A percentile compares a stretch with the other conserved stretches of the same genome.
These are phyloP conservation scores for Paraphaeosphaeria sporulosa DNA, from an alignment of 2,329 filamentous ascomycete genomes.

Conservation along the genomic window DNA sequence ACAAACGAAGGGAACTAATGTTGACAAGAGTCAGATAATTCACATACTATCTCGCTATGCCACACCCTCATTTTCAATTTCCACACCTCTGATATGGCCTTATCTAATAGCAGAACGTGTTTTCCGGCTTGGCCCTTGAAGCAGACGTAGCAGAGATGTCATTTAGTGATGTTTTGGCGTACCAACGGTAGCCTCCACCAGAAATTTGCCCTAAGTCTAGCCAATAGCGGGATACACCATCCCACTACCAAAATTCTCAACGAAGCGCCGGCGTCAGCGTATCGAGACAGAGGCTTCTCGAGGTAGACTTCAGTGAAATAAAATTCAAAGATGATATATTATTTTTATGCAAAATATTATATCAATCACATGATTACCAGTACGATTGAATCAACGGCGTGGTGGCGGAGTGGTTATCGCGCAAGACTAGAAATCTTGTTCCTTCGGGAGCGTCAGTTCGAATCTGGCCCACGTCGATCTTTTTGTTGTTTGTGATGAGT, in stretches of 20 bases:
- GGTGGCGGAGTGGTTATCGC: constrained; percentile 52
- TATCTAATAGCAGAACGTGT: no score
- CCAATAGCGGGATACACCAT: not conserved
- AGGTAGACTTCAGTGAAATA: not conserved
- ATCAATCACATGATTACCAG: constrained; percentile 3
- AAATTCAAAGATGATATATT: not conserved
- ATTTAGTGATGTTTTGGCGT: not conserved
- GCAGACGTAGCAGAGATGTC: not conserved
- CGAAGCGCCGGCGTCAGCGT: not conserved
- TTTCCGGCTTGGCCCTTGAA: no score
- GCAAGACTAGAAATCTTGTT: constrained; percentile 52
- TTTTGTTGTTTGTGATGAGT: constrained; percentile 18
- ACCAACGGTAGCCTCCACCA: not conserved
- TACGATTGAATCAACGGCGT: constrained; percentile 26
- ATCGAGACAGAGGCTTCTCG: no score
- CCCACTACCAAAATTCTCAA: not conserved
- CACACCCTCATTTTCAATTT: no score
- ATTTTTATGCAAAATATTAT: not conserved
- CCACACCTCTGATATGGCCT: no score
- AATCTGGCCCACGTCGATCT: constrained; percentile 47
- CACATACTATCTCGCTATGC: no score
- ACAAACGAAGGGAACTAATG: no score
- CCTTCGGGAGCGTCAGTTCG: constrained; percentile 51
- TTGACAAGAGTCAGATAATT: no score
- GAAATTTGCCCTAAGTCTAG: not conserved